Base-by-base conservation (phyloP, 1,284 basidiomycete genomes). In the Cryptococcus deneoformans region DNA sequence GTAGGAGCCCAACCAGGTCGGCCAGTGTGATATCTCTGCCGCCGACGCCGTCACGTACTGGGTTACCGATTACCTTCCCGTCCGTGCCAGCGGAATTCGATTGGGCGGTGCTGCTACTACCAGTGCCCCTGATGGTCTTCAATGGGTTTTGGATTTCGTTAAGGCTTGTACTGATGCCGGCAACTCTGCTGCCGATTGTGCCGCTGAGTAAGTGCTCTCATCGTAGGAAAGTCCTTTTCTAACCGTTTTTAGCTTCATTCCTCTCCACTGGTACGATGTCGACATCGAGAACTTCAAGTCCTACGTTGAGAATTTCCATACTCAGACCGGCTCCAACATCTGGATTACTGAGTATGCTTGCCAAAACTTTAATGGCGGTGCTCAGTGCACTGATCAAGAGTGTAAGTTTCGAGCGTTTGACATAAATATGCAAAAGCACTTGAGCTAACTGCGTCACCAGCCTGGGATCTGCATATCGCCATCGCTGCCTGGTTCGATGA, bases 61-160 rank as follows among this genome's bases (percentile, higher is more conserved):
- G 87, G 79, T 79, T 67, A 54, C 83, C 59, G 81, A 87, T 74
- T 82, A 90, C 55, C 58, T 84, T 34, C 86, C 86, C 50, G 80
- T 89, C 61, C 75, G 79, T 54, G 37, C 63, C 14, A 62, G 80
- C 36, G 89, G 88, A 16, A 86, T 86, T 73, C 59, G 66, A 10
- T 79, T 88, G 42, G 77, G 85, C 61, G 81, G 84, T 35, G 88
- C 90, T 34, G 86, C 88, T 29, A 82, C 82, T 58, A 88, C 88
- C 40, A 83, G 84, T 45, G 83, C 82, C 50, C 80, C 83, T 1
- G 69, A 71, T 44, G 90, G 88, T 45, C 76, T 82, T 51, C 72
- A 70, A 2, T 89, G 89, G 89, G 79, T 88, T 72, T 24, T 79
- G 48, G 57, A 81, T 16, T 90, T 90, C 77, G 70, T 86, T 46